A percentile compares a stretch with the other conserved stretches of the same genome.
Conservation (phyloP, 768 basidiomycete species). For the Russula ochroleuca region DNA sequence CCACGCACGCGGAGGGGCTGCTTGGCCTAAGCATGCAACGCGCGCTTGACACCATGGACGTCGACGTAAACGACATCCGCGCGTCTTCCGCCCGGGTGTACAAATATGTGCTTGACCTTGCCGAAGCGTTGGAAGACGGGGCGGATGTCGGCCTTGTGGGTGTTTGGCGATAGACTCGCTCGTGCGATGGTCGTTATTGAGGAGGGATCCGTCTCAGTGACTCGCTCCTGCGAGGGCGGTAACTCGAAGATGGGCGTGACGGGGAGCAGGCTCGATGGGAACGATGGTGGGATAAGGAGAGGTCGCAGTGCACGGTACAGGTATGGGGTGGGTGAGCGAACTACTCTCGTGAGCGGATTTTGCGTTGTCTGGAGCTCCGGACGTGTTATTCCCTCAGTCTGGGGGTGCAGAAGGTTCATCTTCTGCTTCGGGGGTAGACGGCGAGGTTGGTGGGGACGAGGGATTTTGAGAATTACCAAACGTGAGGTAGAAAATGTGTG, state of each 20-base stretch:
- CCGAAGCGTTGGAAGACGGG: conserved; percentile 10
- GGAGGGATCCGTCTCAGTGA: background rate
- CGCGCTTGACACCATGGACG: background rate
- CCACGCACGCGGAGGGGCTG: conserved; percentile 1
- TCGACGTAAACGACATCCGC: conserved; percentile 13
- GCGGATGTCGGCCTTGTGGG: conserved; percentile 9
- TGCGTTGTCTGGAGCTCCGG: no score
- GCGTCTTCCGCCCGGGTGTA: background rate
- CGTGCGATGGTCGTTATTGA: background rate
- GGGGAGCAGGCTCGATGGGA: background rate
- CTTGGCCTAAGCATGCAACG: conserved; percentile 10
- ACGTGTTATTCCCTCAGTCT: no score
- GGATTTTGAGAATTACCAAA: background rate
- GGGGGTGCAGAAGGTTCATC: no score
- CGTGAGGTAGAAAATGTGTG: background rate
- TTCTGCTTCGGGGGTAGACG: background rate
- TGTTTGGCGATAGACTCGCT: background rate
- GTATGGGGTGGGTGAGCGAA: no score
- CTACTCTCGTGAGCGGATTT: no score
- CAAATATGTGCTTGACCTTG: background rate
- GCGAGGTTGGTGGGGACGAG: background rate
- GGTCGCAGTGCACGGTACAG: background rate
- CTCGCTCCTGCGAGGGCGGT: background rate
- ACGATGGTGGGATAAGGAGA: conserved; percentile 10
- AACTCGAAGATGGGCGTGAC: background rate